Evolutionary conservation across 495 filamentous ascomycete genomes (phyloP), one percentile per base, ranked within the genome.

Genomic region (Tuber magnatum): DNA sequence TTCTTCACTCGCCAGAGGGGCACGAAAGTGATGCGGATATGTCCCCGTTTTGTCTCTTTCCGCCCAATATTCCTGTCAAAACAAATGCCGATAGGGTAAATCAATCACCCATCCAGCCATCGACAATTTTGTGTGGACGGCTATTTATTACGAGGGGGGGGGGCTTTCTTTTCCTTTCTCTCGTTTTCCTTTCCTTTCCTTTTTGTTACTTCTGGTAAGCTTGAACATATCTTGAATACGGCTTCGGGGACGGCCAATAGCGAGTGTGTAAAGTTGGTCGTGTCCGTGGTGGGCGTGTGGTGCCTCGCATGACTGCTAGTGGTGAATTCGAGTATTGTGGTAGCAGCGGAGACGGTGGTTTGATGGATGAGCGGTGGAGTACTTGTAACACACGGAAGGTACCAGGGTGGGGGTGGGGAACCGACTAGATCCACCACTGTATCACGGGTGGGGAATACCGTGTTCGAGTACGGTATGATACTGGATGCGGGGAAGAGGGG

Each of bases 11-110:
- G 92, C 90, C 74, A 94, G 83, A 0, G 91, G 90, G 3, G 89
- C 88, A 81, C 94, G 91, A 65, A 95, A 88, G 38, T 92, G 90
- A 76, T 88, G 86, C 0, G 92, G 92, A 80, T 94, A 90, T 71
- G 87, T 85, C 75, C 89, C 90, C 44, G 86, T 86, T 71, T 92
- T 86, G 78, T 93, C 92, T 76, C 85, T 87, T 73, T 90, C 85
- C 68, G 88, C 88, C 92, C 92, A 94, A 83, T 93, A 94, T 42
- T 87, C 86, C 85, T 86, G 38, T 28, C 72, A 41, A 38, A 9
- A 5, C 32, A 14, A 35, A 73, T 48, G 81, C 75, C 38, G 32
- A 76, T 61, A 68, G n/a, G 51, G 51, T 14, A 61, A 32, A 32
- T 61, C n/a, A 16, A 9, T 61, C 51, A 61, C 12, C 12, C 51